Conservation (phyloP, 2,329 filamentous ascomycete species). For the Arthrobotrys iridis region DNA sequence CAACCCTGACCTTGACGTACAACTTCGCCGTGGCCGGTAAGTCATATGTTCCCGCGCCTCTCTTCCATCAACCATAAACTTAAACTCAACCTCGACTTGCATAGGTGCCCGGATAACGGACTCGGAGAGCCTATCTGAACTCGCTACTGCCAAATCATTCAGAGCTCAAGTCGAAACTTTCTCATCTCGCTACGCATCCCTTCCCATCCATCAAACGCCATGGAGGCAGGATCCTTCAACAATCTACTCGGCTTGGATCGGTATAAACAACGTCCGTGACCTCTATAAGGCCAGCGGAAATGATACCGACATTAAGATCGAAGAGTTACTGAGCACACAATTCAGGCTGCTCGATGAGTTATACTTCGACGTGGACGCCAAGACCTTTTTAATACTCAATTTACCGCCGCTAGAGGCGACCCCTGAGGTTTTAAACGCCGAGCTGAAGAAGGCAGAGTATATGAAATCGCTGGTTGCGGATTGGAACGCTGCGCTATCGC, state of each 20-base stretch:
- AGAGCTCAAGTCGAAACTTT: neutral
- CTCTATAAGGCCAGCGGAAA: neutral
- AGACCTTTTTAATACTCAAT: neutral
- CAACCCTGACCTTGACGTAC: neutral
- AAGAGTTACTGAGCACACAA: neutral
- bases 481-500: neutral
- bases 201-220: constrained; percentile 2
- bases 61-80: too few relatives aligned
- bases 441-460: neutral
- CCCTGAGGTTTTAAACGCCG: neutral
- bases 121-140: neutral
- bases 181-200: neutral
- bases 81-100: too few relatives aligned
- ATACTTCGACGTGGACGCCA: neutral
- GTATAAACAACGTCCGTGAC: constrained; percentile 66
- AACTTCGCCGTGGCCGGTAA: neutral
- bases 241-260: constrained; percentile 66
- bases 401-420: neutral
- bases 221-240: constrained; percentile 61
- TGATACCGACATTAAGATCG: neutral
- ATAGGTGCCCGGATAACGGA: too few relatives aligned
- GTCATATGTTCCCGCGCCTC: too few relatives aligned
- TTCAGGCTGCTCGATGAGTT: neutral
- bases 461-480: neutral
- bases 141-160: neutral